These are phyloP conservation scores for Mortierella sp. DNA, from an alignment of 371 early-diverging fungal genomes.

Conservation along the genomic window DNA sequence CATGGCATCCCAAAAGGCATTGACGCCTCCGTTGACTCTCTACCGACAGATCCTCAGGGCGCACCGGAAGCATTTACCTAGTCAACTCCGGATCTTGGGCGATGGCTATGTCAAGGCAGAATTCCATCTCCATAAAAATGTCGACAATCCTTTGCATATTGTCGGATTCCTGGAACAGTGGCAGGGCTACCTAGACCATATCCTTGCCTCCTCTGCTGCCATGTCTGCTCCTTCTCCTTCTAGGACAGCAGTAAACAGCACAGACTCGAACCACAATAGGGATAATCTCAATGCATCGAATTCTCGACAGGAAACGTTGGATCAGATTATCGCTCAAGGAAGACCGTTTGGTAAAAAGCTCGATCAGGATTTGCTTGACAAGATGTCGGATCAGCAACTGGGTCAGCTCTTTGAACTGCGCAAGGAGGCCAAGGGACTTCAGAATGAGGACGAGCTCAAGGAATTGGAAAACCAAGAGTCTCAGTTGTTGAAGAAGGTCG, in stretches of 20 bases:
- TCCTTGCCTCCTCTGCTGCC: constrained; percentile 10
- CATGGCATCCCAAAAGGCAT: constrained; percentile 43
- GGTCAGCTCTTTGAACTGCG: constrained; percentile 74
- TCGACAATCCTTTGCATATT: constrained; percentile 73
- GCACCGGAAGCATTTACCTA: constrained; percentile 63
- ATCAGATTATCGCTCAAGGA: constrained; percentile 29
- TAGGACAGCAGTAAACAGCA: constrained; percentile 15
- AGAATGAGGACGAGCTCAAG: constrained; percentile 48
- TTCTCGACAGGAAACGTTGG: constrained; percentile 20
- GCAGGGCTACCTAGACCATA: constrained; percentile 63
- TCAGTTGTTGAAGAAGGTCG: constrained; percentile 33
- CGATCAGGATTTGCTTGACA: constrained; percentile 60
- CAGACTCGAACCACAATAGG: neutral
- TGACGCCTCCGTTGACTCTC: constrained; percentile 64
- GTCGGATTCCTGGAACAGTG: constrained; percentile 74
- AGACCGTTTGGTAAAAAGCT: constrained; percentile 63
- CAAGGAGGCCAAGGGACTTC: constrained; percentile 61
- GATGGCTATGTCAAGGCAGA: constrained; percentile 77
- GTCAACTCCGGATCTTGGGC: constrained; percentile 68
- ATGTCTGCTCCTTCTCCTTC: constrained; percentile 51
- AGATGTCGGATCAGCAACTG: constrained; percentile 73
- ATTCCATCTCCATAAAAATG: constrained; percentile 69
- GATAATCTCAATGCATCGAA: neutral
- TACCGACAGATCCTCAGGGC: constrained; percentile 69
- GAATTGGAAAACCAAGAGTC: constrained; percentile 46